phyloP scores from a whole-genome alignment of 768 basidiomycete genomes.

The Pleurotus tuoliensis region DNA sequence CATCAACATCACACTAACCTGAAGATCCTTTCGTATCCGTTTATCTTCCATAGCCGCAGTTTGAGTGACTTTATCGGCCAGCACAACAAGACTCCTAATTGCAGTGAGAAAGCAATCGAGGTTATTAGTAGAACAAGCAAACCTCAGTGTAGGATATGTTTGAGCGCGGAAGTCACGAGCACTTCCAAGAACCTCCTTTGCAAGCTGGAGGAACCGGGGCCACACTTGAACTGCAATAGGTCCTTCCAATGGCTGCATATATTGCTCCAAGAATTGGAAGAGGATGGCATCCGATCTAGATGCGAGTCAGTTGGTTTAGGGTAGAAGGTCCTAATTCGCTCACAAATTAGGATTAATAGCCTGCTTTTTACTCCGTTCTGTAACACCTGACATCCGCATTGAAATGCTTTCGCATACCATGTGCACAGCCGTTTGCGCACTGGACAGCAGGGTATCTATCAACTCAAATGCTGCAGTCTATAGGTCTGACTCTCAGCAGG shows the following conservation, averaged over 20 bases:
- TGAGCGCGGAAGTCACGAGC: constrained; percentile 68
- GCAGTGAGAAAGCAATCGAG: background rate
- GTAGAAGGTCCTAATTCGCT: constrained; percentile 18
- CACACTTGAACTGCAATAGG: constrained; percentile 93
- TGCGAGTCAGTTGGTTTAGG: too few relatives aligned
- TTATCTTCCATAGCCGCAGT: constrained; percentile 91
- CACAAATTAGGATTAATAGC: constrained; percentile 66
- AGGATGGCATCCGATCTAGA: constrained; percentile 62
- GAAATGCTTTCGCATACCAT: constrained; percentile 85
- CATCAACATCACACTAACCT: constrained; percentile 39
- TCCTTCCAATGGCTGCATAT: constrained; percentile 79
- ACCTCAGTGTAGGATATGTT: constrained; percentile 74
- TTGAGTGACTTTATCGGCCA: constrained; percentile 82
- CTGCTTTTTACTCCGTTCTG: constrained; percentile 60
- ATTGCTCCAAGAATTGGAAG: constrained; percentile 89
- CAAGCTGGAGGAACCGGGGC: constrained; percentile 70
- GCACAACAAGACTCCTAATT: constrained; percentile 65
- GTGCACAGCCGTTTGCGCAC: constrained; percentile 82
- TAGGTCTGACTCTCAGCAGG: constrained; percentile 24
- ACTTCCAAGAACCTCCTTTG: constrained; percentile 69
- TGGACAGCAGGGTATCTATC: constrained; percentile 78
- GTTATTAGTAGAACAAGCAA: constrained; percentile 11
- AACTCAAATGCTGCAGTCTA: constrained; percentile 68
- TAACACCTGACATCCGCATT: constrained; percentile 47
- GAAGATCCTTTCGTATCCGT: constrained; percentile 82